These are phyloP conservation scores for Pyrenophora graminea DNA, from an alignment of 2,329 filamentous ascomycete genomes.

Conservation along the genomic window DNA sequence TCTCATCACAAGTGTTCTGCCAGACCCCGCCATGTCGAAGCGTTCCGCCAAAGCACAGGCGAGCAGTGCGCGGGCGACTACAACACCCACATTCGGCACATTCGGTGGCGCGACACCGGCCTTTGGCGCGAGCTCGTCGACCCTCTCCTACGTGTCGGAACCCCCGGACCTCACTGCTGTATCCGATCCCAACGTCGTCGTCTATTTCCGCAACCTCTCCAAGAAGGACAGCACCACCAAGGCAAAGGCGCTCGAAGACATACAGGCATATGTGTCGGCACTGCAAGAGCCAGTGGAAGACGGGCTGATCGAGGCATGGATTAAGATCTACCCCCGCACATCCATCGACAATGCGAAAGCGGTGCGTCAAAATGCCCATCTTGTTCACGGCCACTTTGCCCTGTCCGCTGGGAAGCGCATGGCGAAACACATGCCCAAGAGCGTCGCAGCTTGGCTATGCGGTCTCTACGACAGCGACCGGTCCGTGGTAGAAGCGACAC, in stretches of 20 bases:
- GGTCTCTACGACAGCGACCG: slow-evolving; percentile 87
- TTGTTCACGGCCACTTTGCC: slow-evolving; percentile 68
- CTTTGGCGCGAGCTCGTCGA: slow-evolving; percentile 58
- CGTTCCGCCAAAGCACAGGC: slow-evolving; percentile 65
- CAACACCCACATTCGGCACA: slow-evolving; percentile 46
- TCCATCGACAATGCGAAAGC: slow-evolving; percentile 88
- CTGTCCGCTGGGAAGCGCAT: slow-evolving; percentile 74
- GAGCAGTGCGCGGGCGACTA: slow-evolving; percentile 64
- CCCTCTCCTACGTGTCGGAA: slow-evolving; percentile 84
- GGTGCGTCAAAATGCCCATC: slow-evolving; percentile 85
- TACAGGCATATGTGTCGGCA: slow-evolving; percentile 68
- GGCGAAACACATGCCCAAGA: slow-evolving; percentile 73
- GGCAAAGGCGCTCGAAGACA: slow-evolving; percentile 84
- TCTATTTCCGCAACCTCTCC: slow-evolving; percentile 87
- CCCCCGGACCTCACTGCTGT: slow-evolving; percentile 79
- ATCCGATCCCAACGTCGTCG: slow-evolving; percentile 78
- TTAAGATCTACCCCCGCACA: slow-evolving; percentile 81
- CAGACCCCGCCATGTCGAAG: slow-evolving; percentile 57
- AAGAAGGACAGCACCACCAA: slow-evolving; percentile 96
- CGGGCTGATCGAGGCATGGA: slow-evolving; percentile 83
- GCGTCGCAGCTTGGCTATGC: slow-evolving; percentile 88
- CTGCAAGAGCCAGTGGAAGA: slow-evolving; percentile 72
- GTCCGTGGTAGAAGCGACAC: slow-evolving; percentile 73
- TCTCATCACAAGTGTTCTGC: background rate
- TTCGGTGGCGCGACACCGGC: slow-evolving; percentile 49